Evolutionary conservation across 73 alveolate genomes (phyloP).

Genomic region (Paraurostyla sp.): DNA sequence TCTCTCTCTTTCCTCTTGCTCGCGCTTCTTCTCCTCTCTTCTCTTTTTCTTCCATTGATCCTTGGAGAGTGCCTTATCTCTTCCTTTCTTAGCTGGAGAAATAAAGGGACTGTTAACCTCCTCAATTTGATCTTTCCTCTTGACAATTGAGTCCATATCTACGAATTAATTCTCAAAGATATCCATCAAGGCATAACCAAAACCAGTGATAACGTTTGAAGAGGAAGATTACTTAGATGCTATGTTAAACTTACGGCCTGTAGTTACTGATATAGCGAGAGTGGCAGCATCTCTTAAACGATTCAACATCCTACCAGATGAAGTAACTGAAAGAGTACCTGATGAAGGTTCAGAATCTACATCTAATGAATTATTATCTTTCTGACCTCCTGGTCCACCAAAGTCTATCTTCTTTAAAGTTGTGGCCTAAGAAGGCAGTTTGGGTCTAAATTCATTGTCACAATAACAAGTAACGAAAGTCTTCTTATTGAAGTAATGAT

Average conservation of each 20-base stretch:
- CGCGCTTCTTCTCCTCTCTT: slow-evolving; percentile 64
- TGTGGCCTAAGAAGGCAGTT: slow-evolving; percentile 65
- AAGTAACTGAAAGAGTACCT: slow-evolving; percentile 8
- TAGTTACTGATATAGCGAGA: slow-evolving; percentile 74
- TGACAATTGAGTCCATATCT: slow-evolving; percentile 69
- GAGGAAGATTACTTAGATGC: neutral
- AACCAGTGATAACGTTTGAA: slow-evolving; percentile 80
- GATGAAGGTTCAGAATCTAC: slow-evolving; percentile 46
- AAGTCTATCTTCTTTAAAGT: slow-evolving; percentile 35
- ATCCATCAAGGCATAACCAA: slow-evolving; percentile 87
- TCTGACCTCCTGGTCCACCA: slow-evolving; percentile 14
- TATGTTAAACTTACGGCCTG: slow-evolving; percentile 68
- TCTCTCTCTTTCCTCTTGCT: slow-evolving; percentile 73
- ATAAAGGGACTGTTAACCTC: slow-evolving; percentile 81
- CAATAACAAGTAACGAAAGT: slow-evolving; percentile 72
- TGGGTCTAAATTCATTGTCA: slow-evolving; percentile 73
- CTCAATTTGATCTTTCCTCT: slow-evolving; percentile 63
- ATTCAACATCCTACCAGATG: slow-evolving; percentile 48
- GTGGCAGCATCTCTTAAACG: slow-evolving; percentile 72
- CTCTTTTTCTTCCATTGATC: slow-evolving; percentile 48
- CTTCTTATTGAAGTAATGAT: slow-evolving; percentile 72
- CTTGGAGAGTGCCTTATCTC: slow-evolving; percentile 57
- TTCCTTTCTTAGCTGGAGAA: slow-evolving; percentile 66
- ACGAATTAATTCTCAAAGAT: slow-evolving; percentile 79
- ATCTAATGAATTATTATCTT: neutral